Base-by-base conservation (phyloP, 176 grass and related monocot species). In the Aegilops longissima region DNA sequence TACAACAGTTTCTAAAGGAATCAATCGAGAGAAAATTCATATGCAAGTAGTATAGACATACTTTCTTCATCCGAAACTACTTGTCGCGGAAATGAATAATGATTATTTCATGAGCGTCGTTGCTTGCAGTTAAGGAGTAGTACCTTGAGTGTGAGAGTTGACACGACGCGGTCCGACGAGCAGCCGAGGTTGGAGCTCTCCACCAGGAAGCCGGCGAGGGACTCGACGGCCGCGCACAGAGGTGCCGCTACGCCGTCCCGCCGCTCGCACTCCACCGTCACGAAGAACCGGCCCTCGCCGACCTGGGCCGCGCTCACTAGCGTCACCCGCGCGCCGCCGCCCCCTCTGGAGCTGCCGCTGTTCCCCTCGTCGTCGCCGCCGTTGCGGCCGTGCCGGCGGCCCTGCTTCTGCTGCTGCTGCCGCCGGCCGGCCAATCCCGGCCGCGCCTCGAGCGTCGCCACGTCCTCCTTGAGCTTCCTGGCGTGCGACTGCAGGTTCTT, bases 121-220 rank as follows among this genome's bases (percentile, higher is more conserved):
- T 52, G 49, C 14, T 1, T 73, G 21, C 6, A 16, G 6, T 4
- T 45, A 73, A 45, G 42, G 13, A 12, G 39, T 49, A 23, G 40
- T 86, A 98, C 96, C 80, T 86, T 94, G 75, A 99, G 80, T 1
- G 90, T 92, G 51, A 96, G 82, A 24, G 88, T 88, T 54, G 84
- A 80, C 80, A 88, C 70, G 83, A 94, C 80, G 59, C 81, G 83
- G 68, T 93, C 87, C 8, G 77, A 6, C 27, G 51, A 70, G 29
- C 91, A 74, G 76, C 80, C 82, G 78, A 96, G 25, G 83, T 86
- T 96, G 45, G 92, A 99, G 82, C 84, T 92, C 86, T 94, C 94
- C n/a, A 96, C 76, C 0, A 34, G 51, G 79, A 98, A 93, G 84
- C 89, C 85, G 24, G 42, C 16, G n/a, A 99, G 87, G 3, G 94